Evolutionary conservation across 73 alveolate species (phyloP).

Genomic region (Stentor roeselii): DNA sequence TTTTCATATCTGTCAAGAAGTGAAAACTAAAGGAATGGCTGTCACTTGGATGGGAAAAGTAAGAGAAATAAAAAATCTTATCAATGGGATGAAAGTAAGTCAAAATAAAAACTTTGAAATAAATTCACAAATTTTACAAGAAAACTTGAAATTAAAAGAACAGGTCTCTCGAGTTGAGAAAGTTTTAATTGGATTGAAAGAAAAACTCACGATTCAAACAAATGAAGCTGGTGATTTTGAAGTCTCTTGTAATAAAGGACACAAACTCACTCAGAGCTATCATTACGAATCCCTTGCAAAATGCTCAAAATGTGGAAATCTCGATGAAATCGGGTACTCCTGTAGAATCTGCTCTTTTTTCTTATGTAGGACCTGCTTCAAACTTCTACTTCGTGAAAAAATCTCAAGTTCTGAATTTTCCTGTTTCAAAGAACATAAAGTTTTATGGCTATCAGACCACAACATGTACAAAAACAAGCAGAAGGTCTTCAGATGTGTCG

Average conservation of each 20-base stretch:
- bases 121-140: not conserved
- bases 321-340: not conserved
- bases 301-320: not conserved
- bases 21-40: conserved; percentile 5
- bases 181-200: not conserved
- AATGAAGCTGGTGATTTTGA: not conserved
- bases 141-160: not conserved
- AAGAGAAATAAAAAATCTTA: not conserved
- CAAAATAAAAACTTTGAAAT: not conserved
- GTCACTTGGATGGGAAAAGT: not conserved
- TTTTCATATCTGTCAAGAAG: conserved; percentile 28
- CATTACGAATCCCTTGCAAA: not conserved
- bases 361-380: not conserved
- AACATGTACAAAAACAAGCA: not conserved
- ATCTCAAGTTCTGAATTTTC: not conserved
- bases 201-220: not conserved
- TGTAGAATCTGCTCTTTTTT: not conserved
- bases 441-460: not conserved
- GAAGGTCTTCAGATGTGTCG: not conserved
- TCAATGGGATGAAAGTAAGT: not conserved
- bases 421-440: not conserved
- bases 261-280: too few species aligned
- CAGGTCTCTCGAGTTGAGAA: not conserved
- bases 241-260: not conserved
- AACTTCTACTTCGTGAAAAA: not conserved